Evolutionary conservation across 257 asterid genomes (phyloP), one percentile per base, ranked within the genome.

Genomic region (Voacanga thouarsii): DNA sequence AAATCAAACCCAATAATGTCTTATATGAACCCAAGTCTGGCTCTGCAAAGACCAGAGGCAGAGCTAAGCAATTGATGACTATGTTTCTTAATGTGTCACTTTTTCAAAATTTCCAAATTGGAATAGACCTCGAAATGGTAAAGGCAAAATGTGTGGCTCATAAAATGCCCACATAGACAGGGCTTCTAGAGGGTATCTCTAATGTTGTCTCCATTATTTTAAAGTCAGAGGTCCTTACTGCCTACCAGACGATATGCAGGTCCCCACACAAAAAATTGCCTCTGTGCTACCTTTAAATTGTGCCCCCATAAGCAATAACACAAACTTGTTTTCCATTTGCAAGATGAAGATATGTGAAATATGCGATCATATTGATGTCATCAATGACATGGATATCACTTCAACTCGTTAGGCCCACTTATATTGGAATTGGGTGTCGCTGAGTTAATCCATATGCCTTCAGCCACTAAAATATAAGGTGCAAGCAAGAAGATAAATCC

Each of bases 341-440:
- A n/a, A 60, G 15, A 33, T 7, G 61, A 53, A 73, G 21, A 2
- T 2, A 16, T 21, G 66, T n/a, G 9, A 53, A 33, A 59, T n/a
- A 16, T 41, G 5, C 1, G 56, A 57, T 26, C 44, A 44, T n/a
- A 50, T 14, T 43, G 78, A 43, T 9, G 26, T 75, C 78, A 74
- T 23, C 14, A 39, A 16, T 75, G 78, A 60, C 78, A 26, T 59
- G 41, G 77, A 56, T 33, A 8, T 21, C 77, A 74, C 76, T 72
- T 33, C 47, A 51, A 51, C 51, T 53, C 43, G 12, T 18, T 12
- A 8, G 16, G 74, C 16, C 74, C 56, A 69, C 74, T 9, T 21
- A 10, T n/a, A 23, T 10, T 49, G 8, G 33, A 49, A 47, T 26
- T 16, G 43, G 45, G 37, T 49, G 0, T 47, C n/a, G 43, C 60